These are phyloP conservation scores for Neurospora terricola DNA, from an alignment of 495 filamentous ascomycete genomes.

Conservation along the genomic window DNA sequence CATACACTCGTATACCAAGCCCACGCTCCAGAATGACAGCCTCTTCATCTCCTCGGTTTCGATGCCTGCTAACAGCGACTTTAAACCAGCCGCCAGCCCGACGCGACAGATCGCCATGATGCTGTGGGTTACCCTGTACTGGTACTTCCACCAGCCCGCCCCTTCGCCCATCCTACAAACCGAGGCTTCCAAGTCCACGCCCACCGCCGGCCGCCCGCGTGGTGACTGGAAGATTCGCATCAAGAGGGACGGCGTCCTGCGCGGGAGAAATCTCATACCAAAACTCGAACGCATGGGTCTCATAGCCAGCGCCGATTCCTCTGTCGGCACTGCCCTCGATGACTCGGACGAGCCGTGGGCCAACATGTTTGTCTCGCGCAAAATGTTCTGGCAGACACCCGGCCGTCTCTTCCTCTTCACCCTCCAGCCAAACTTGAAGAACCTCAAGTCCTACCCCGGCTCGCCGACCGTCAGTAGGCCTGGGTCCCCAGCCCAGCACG, in stretches of 20 bases:
- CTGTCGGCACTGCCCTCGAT: constrained; percentile 55
- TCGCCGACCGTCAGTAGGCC: constrained; percentile 44
- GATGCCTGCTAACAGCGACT: constrained; percentile 67
- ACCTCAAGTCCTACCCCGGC: constrained; percentile 44
- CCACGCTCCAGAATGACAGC: constrained; percentile 67
- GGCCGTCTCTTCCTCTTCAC: constrained; percentile 81
- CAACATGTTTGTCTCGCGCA: constrained; percentile 70
- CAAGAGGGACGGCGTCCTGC: constrained; percentile 75
- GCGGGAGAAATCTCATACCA: constrained; percentile 68
- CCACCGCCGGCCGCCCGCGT: constrained; percentile 58
- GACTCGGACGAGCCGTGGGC: constrained; percentile 59
- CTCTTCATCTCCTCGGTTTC: constrained; percentile 88
- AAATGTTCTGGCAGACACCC: constrained; percentile 87
- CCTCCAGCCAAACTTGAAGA: constrained; percentile 46
- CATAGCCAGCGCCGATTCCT: constrained; percentile 63
- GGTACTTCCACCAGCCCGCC: constrained; percentile 85
- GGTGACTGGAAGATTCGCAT: constrained; percentile 86
- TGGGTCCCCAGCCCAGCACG: constrained; percentile 47
- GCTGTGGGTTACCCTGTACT: constrained; percentile 88
- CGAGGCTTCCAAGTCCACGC: constrained; percentile 52
- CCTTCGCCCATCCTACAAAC: constrained; percentile 48
- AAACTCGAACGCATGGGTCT: constrained; percentile 92
- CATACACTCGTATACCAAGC: constrained; percentile 55
- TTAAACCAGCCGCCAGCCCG: constrained; percentile 66
- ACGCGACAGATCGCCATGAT: constrained; percentile 88